Conservation (phyloP, 495 filamentous ascomycete genomes). For the Xylaria castorea region DNA sequence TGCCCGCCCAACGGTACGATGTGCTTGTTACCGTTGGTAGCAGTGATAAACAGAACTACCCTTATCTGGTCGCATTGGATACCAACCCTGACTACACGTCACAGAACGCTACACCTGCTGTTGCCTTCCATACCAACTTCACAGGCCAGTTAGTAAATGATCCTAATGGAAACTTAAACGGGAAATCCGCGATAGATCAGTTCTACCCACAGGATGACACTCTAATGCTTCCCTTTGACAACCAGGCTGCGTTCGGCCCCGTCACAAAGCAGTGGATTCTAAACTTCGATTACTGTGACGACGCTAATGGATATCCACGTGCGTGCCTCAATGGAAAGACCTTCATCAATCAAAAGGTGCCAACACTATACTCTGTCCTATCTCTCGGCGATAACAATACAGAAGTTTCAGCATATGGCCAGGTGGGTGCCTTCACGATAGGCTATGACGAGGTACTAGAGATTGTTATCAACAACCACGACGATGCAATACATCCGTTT, state of each 20-base stretch:
- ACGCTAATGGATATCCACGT: conserved; percentile 68
- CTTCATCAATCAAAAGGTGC: conserved; percentile 77
- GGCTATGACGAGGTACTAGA: conserved; percentile 72
- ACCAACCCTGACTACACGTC: conserved; percentile 50
- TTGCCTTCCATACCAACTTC: conserved; percentile 47
- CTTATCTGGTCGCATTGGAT: conserved; percentile 60
- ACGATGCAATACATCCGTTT: conserved; percentile 64
- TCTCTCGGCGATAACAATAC: conserved; percentile 66
- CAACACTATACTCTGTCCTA: conserved; percentile 76
- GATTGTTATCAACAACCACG: conserved; percentile 80
- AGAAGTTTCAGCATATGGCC: conserved; percentile 74
- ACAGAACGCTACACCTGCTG: conserved; percentile 35
- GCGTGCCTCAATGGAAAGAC: conserved; percentile 80
- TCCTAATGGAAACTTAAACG: conserved; percentile 56
- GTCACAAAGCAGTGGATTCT: conserved; percentile 62
- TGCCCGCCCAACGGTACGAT: conserved; percentile 70
- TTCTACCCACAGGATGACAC: conserved; percentile 72
- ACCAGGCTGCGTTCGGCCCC: conserved; percentile 49
- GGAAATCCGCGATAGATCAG: conserved; percentile 53
- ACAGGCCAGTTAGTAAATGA: conserved; percentile 72
- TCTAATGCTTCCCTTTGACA: conserved; percentile 64
- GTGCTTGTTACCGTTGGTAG: conserved; percentile 54
- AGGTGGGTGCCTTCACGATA: conserved; percentile 71
- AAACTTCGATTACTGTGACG: conserved; percentile 65
- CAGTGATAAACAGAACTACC: conserved; percentile 59